These are phyloP conservation scores for Lentinula guzmanii DNA, from an alignment of 768 basidiomycete species.

Conservation along the genomic window DNA sequence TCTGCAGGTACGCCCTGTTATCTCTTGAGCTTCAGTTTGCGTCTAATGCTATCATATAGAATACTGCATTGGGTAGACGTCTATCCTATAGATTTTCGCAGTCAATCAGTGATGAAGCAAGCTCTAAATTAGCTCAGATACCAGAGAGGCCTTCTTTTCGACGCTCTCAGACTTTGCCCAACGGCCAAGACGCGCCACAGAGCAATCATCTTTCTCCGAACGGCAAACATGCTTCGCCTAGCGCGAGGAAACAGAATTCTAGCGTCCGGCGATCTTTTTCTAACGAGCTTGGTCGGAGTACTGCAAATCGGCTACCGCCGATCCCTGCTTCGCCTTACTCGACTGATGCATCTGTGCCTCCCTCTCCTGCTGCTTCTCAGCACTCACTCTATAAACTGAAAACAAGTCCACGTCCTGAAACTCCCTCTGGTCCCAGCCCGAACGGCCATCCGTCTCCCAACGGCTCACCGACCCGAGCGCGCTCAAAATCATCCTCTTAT, in stretches of 20 bases:
- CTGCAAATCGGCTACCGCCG: constrained; percentile 42
- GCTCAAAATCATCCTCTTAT: constrained; percentile 50
- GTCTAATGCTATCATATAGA: constrained; percentile 30
- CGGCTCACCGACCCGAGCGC: constrained; percentile 38
- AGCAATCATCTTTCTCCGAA: background rate
- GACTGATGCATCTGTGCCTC: constrained; percentile 55
- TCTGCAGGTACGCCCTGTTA: constrained; percentile 58
- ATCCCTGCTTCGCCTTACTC: constrained; percentile 66
- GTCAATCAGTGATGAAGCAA: constrained; percentile 20
- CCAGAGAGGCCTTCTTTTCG: constrained; percentile 26
- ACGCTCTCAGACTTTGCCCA: constrained; percentile 30
- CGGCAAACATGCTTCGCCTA: constrained; percentile 2
- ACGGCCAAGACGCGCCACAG: constrained; percentile 21
- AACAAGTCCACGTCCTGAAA: constrained; percentile 10
- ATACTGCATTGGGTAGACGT: constrained; percentile 66
- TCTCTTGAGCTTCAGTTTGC: background rate
- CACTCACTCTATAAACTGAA: constrained; percentile 24
- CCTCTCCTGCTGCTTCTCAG: constrained; percentile 42
- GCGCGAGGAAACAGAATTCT: constrained; percentile 19
- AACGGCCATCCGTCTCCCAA: constrained; percentile 16
- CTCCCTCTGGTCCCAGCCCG: constrained; percentile 12
- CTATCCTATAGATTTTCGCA: constrained; percentile 49
- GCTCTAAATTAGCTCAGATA: constrained; percentile 7
- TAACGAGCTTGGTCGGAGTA: constrained; percentile 15
- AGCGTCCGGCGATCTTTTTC: constrained; percentile 23